Conservation (phyloP, 345 rosid species). For the Streptanthus diversifolius region DNA sequence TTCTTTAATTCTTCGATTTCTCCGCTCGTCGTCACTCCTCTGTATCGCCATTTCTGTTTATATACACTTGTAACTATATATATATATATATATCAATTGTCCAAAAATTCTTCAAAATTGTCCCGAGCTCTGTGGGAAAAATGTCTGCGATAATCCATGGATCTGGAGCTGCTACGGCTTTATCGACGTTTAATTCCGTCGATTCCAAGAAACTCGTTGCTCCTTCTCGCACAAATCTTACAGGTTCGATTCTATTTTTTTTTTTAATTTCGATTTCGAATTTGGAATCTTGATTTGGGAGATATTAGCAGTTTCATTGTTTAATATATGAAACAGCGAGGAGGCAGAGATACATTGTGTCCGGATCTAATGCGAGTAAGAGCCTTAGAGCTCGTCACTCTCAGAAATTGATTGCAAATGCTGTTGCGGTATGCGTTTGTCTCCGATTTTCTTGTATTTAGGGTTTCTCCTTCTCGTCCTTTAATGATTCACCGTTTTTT, state of each 20-base stretch:
- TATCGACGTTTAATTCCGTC: conserved; percentile 43
- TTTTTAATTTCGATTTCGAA: too few relatives aligned
- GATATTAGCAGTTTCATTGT: background rate
- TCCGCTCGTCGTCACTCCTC: conserved; percentile 19
- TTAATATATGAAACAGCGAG: conserved; percentile 41
- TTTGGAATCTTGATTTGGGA: too few relatives aligned
- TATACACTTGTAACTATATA: background rate
- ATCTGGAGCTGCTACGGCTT: conserved; percentile 53
- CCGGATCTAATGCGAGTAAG: conserved; percentile 58
- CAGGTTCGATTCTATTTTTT: conserved; percentile 54
- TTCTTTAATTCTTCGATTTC: conserved; percentile 22
- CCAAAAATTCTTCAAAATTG: background rate
- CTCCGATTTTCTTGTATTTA: background rate
- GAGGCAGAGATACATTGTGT: conserved; percentile 42
- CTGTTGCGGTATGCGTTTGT: conserved; percentile 56
- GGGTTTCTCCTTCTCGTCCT: background rate
- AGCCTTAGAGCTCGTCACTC: conserved; percentile 38
- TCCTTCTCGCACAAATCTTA: conserved; percentile 43
- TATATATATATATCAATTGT: background rate
- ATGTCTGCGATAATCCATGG: conserved; percentile 70
- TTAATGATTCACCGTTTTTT: background rate
- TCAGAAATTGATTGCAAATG: conserved; percentile 56
- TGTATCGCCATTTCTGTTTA: conserved; percentile 3
- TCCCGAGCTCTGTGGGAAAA: conserved; percentile 19
- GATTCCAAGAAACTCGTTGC: conserved; percentile 46